Base-by-base conservation (phyloP, 139 green algal genomes). In the Auxenochlorella protothecoides region DNA sequence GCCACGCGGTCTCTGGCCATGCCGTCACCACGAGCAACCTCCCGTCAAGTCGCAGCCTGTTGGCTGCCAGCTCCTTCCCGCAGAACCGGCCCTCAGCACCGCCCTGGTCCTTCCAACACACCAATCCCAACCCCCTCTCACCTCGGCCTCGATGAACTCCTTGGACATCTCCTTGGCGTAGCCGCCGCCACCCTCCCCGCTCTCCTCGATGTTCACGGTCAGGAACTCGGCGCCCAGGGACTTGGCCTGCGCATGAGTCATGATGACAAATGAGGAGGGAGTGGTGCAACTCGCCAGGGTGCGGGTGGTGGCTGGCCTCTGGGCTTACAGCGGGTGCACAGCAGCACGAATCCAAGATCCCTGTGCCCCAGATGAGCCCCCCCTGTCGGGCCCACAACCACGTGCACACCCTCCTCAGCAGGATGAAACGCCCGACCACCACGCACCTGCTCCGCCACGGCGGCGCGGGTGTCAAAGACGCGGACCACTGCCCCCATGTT, bases 151-250 rank as follows among this genome's bases (percentile, higher is more conserved):
- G 51, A 92, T 85, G 77, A 94, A 94, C 67, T 89, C 88, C 59
- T 84, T 79, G 59, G 73, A 86, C 89, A 94, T 94, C 79, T 92
- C 88, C 85, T 94, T 94, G 71, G 82, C 84, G 72, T 94, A 96
- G 6, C 90, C 88, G 66, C 87, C 89, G 61, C 66, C 16, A 5
- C 86, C 86, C 72, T 92, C 88, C 3, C 90, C 89, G 66, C 77
- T 83, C 81, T 96, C 89, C 68, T 92, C 71, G 8, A 94, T 77
- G 27, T 92, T 76, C 27, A 93, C 83, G 6, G 84, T 92, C 68
- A 97, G 81, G 80, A 96, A 96, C 83, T 93, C 90, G 52, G 87
- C 89, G 44, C 89, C 89, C 77, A 93, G 80, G 4, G 80, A 88
- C 78, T 90, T 89, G 68, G 87, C 88, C 77, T 93, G 76, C 55